phyloP scores from a whole-genome alignment of 1,284 basidiomycete species.

The Jaminaea rosea region DNA sequence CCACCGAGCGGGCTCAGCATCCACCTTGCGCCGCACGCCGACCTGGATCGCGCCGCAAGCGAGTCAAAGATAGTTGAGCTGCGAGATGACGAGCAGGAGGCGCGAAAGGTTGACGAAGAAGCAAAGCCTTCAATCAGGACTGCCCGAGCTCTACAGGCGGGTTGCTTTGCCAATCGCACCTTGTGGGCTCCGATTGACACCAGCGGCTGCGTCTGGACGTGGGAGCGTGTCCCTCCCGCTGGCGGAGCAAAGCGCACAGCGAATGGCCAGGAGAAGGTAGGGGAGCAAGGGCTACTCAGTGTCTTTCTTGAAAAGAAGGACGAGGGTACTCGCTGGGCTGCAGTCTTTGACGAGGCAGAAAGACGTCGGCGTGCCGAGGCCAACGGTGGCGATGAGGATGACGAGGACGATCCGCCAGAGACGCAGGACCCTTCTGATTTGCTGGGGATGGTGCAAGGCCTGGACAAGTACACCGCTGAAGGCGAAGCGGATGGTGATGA shows the following conservation, averaged over 20 bases:
- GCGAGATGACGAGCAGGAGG: slow-evolving; percentile 28
- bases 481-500: slow-evolving; percentile 50
- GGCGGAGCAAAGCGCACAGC: slow-evolving; percentile 1
- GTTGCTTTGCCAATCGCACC: slow-evolving; percentile 17
- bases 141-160: slow-evolving; percentile 15
- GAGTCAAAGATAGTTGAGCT: slow-evolving; percentile 58
- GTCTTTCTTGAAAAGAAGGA: slow-evolving; percentile 38
- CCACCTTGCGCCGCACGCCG: slow-evolving; percentile 52
- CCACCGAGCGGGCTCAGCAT: slow-evolving; percentile 61
- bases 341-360: slow-evolving; percentile 57
- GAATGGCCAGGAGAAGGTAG: too few relatives aligned
- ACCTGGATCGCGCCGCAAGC: slow-evolving; percentile 7
- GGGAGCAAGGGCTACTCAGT: slow-evolving; percentile 21
- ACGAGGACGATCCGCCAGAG: slow-evolving; percentile 67
- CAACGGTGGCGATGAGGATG: slow-evolving; percentile 43
- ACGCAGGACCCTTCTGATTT: slow-evolving; percentile 77
- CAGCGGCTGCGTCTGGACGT: slow-evolving; percentile 26
- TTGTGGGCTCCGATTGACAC: slow-evolving; percentile 37
- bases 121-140: too few relatives aligned
- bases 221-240: slow-evolving; percentile 14
- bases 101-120: too few relatives aligned
- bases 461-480: slow-evolving; percentile 69
- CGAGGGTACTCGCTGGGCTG: slow-evolving; percentile 66
- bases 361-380: slow-evolving; percentile 6
- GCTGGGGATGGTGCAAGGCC: slow-evolving; percentile 63